Evolutionary conservation across 2,329 filamentous ascomycete species (phyloP), one percentile per base, ranked within the genome.

Genomic region (Xylaria multiplex): DNA sequence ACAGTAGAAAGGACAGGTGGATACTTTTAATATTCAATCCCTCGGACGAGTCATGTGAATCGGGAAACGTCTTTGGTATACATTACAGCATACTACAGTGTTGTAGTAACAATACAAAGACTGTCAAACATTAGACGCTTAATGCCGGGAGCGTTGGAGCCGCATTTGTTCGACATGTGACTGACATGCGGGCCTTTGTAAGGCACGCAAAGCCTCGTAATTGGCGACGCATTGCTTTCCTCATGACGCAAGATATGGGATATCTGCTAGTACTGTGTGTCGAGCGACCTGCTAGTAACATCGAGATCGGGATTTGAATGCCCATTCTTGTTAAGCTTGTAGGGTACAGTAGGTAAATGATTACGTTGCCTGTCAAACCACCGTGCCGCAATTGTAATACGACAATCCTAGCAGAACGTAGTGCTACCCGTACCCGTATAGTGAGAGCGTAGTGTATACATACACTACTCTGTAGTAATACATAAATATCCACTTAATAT

Each of bases 1-100:
- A 40, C 11, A 13, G 37, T 40, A 40, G 37, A 43, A 45, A 49
- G 5, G 37, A 19, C 9, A 56, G 22, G n/a, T n/a, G 62, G 35
- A 60, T 24, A 37, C 43, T 43, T 27, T 16, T 19, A 56, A 22
- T 60, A 35, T n/a, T 61, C 16, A 45, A 30, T 45, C 40, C 27
- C 27, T 27, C 37, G 43, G 43, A 50, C 43, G 49, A 63, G 54
- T 53, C 58, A 48, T 42, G 59, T 32, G 35, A 24, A 55, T 43
- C 43, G n/a, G 9, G 8, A 32, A 13, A 13, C 27, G 27, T 27
- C 27, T 27, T 27, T 27, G 27, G 27, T 27, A 27, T 27, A 27
- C 27, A 27, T 5, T 27, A 27, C 27, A 27, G 3, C 5, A 27
- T 5, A 27, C 27, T 27, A 27, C 27, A 27, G 3, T 19, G 19